Base-by-base conservation (phyloP, 2,329 filamentous ascomycete genomes). In the Diatrype stigma region DNA sequence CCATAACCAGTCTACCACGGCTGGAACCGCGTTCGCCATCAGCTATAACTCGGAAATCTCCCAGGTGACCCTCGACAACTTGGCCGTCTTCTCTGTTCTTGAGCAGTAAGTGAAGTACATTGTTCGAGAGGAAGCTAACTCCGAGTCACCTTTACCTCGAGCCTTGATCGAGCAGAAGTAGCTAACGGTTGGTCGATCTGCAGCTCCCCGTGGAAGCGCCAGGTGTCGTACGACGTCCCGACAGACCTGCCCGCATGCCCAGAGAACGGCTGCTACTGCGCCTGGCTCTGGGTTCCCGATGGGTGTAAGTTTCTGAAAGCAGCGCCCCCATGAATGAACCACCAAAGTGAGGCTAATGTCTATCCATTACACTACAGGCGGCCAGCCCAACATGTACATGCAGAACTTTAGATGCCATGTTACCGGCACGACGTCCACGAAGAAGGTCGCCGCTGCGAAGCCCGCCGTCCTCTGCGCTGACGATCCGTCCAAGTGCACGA, bases 1-100 rank as follows among this genome's bases (percentile, higher is more conserved):
- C 2, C 70, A 70, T 45, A 74, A 74, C 51, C 61, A 73, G 53
- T 67, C 67, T 21, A 69, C 62, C 17, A 67, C 74, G 3, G 73
- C 70, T 10, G 76, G 74, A 2, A 77, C 74, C 0, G 76, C 76
- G 0, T 77, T 70, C 58, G 77, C 76, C 0, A 80, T 80, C 48
- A 74, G 72, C 22, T 79, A 80, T 54, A 64, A 76, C 51, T 68
- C 66, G 7, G 71, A 79, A n/a, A 58, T 78, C 19, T 60, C 61
- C 42, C 66, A 72, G 26, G 75, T 79, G 3, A 75, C 69, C 3
- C 72, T 77, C 65, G 73, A 77, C 44, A 78, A 79, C 55, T 64
- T 79, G n/a, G 74, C 73, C 2, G 74, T 80, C 3, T 79, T 80
- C 53, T 72, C 71, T 0, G 73, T 77, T 1, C 60, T 69, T 48